phyloP scores from a whole-genome alignment of 139 green algal genomes.

The Chlorella sorokiniana region DNA sequence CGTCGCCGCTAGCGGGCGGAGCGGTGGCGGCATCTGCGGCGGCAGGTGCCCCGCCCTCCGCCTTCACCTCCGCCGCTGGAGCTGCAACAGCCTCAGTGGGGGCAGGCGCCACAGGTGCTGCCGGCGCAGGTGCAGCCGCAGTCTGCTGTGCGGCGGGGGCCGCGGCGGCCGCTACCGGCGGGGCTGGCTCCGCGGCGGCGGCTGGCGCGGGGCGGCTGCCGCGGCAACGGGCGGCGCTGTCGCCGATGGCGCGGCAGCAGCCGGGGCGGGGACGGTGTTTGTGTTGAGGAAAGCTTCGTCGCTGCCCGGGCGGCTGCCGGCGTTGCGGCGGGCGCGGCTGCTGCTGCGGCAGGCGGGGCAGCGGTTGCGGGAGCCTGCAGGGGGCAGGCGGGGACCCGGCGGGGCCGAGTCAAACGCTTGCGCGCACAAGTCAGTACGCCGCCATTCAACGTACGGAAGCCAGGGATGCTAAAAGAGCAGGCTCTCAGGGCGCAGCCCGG shows the following conservation, averaged over 20 bases:
- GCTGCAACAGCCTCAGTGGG: background rate
- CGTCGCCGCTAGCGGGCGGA: background rate
- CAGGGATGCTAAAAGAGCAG: background rate
- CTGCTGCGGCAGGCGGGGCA: background rate
- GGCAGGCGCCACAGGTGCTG: background rate
- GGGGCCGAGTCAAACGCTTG: no score
- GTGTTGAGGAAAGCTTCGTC: background rate
- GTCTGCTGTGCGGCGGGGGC: background rate
- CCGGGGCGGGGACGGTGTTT: background rate
- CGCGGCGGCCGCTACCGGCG: background rate
- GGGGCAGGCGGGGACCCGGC: background rate
- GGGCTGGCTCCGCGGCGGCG: background rate
- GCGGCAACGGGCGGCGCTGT: background rate
- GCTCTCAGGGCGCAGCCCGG: conserved; percentile 16
- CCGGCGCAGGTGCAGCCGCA: background rate
- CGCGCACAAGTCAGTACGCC: no score
- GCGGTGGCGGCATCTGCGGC: background rate
- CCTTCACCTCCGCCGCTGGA: background rate
- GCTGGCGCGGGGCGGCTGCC: background rate
- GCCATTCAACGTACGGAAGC: no score
- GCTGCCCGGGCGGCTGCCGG: background rate
- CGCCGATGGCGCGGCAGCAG: background rate
- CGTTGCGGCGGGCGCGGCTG: background rate
- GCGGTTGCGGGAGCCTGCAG: background rate
- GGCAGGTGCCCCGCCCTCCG: background rate